These are phyloP conservation scores for Primulina huaijiensis DNA, from an alignment of 257 asterid genomes.

Conservation along the genomic window DNA sequence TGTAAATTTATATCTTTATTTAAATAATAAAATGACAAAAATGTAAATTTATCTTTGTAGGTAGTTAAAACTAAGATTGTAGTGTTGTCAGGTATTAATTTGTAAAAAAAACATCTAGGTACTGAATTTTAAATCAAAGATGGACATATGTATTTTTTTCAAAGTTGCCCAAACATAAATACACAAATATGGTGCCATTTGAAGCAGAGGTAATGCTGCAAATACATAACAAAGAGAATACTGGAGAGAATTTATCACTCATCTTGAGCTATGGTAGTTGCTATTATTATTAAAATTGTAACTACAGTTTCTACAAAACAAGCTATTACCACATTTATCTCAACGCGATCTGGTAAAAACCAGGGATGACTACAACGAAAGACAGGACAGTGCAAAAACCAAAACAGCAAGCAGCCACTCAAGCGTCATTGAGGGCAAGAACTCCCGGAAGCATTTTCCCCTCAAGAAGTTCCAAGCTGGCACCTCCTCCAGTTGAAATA, in stretches of 20 bases:
- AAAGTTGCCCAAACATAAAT: too few species aligned
- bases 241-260: conserved; percentile 17
- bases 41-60: too few species aligned
- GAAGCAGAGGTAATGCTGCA: neutral
- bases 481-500: conserved; percentile 93
- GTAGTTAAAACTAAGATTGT: too few species aligned
- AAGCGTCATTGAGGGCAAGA: conserved; percentile 74
- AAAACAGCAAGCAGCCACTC: conserved; percentile 5
- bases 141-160: too few species aligned
- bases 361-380: neutral
- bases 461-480: conserved; percentile 91
- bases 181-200: too few species aligned
- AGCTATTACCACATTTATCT: conserved; percentile 24
- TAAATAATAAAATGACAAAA: too few species aligned
- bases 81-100: too few species aligned
- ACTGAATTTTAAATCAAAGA: too few species aligned
- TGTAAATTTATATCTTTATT: too few species aligned
- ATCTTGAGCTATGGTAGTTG: conserved; percentile 18
- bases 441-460: conserved; percentile 86
- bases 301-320: conserved; percentile 27
- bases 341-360: conserved; percentile 17
- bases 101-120: too few species aligned
- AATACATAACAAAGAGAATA: neutral
- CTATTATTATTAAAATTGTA: conserved; percentile 36
- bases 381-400: conserved; percentile 11